Evolutionary conservation across 1,284 basidiomycete species (phyloP), one percentile per base, ranked within the genome.

Genomic region (Ganoderma lucidum): DNA sequence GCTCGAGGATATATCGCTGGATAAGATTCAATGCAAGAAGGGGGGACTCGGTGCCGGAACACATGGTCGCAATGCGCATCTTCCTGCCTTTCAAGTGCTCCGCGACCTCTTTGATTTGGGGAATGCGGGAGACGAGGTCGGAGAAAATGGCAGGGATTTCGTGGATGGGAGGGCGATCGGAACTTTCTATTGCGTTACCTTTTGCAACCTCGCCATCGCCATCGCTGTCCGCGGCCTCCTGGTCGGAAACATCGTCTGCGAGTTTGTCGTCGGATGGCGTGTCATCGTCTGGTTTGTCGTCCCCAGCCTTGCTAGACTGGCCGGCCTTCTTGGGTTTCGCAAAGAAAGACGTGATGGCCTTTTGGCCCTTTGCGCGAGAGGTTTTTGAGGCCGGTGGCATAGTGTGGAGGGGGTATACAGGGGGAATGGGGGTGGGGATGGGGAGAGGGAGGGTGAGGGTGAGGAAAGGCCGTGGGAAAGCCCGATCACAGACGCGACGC

Each of bases 11-110:
- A 2, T 92, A 86, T 77, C 87, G 90, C 77, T 86, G 90, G 62
- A 98, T 95, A 74, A 98, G 84, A 55, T 94, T 92, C 48, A 98
- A 85, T 10, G 96, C 97, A 23, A 98, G 90, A 17, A 98, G 86
- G 41, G 96, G 96, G 1, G 96, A 96, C 77, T 98, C 97, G 2
- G 96, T 98, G 28, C 96, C 96, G 63, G 96, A 97, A 83, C 96
- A 98, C 96, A 98, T 98, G 14, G 96, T 98, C 1, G 96, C 97
- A 55, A 98, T 90, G 75, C 96, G 94, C 76, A 98, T 84, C 73
- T 94, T 95, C 67, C 96, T 89, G 2, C 95, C 95, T 71, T 88
- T 82, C 64, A 98, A 83, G 48, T 87, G 89, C 75, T 92, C 84
- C 15, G 91, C 92, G 45, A 96, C 88, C 1, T 85, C 80, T 74